Base-by-base conservation (phyloP, 768 basidiomycete genomes). In the Russula emetica region DNA sequence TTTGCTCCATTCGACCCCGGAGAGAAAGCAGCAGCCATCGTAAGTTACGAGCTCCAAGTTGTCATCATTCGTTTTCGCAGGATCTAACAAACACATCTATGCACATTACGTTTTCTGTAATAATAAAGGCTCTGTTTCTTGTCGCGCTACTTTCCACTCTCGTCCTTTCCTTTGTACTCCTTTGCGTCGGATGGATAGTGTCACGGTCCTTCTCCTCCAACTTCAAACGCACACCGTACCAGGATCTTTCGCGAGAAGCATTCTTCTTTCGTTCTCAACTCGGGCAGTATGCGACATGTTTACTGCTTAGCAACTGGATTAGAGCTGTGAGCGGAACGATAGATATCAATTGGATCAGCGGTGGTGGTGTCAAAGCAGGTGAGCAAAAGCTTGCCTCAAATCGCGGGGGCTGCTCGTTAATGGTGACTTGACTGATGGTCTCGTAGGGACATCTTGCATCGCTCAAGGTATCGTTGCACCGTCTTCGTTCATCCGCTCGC, bases 201-300 rank as follows among this genome's bases (percentile, higher is more conserved):
- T 24, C 22, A n/a, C n/a, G n/a, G n/a, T n/a, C n/a, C n/a, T n/a
- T n/a, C 74, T 76, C 72, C 74, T 70, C 74, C 73, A 68, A 75
- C 73, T 73, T 70, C 45, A 60, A 69, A 71, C 61, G 69, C 26
- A 58, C 69, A 60, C 40, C 66, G 71, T 36, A 66, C 62, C 20
- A 55, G 69, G 45, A 57, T 11, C 32, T 45, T 24, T 61, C 69
- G 5, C 71, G 72, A 36, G 83, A 84, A 72, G 82, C 79, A 47
- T 75, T 83, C 63, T 88, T 90, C 73, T 88, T 90, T 73, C 79
- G 81, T 61, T 87, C 87, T 8, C 87, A 87, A 66, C 79, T 89
- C 16, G 89, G 89, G 1, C 80, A 82, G 55, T 89, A 88, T 71
- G 80, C 82, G n/a, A 78, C 77, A 44, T 87, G 83, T 69, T 76